phyloP scores from a whole-genome alignment of 140 eudicot genomes.

The Ambrosia hybrid region DNA sequence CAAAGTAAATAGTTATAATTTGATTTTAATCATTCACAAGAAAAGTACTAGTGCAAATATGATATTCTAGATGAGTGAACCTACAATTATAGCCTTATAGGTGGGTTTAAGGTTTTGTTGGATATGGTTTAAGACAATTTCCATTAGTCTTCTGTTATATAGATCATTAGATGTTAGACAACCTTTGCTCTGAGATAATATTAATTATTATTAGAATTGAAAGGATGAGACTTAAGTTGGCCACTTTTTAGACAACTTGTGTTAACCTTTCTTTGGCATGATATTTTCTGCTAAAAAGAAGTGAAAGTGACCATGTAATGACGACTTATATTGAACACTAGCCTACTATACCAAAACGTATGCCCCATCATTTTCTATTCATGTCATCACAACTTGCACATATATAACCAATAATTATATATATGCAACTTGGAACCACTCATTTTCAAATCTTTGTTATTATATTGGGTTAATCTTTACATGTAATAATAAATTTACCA shows the following conservation, averaged over 20 bases:
- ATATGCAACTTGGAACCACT: conserved; percentile 24
- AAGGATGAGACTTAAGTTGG: conserved; percentile 4
- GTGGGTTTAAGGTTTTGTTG: too few relatives aligned
- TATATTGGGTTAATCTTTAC: not conserved
- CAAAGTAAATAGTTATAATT: not conserved
- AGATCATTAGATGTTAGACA: not conserved
- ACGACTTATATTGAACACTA: conserved; percentile 18
- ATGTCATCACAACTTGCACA: conserved; percentile 16
- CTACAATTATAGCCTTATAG: too few relatives aligned
- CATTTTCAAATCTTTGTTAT: conserved; percentile 16
- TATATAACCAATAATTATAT: conserved; percentile 33
- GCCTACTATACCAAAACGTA: conserved; percentile 17
- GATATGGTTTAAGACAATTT: too few relatives aligned
- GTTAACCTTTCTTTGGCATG: not conserved
- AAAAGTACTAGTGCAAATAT: not conserved
- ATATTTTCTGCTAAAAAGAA: not conserved
- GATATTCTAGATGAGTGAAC: too few relatives aligned
- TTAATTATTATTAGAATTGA: conserved; percentile 1
- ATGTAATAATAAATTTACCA: not conserved
- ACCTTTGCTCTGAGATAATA: not conserved
- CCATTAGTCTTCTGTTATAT: not conserved
- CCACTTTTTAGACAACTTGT: conserved; percentile 23
- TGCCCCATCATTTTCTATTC: conserved; percentile 22
- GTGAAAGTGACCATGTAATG: conserved; percentile 18
- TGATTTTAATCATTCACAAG: not conserved